Evolutionary conservation across 495 filamentous ascomycete genomes (phyloP), one percentile per base, ranked within the genome.

Genomic region (Lasiosphaeria miniovina): DNA sequence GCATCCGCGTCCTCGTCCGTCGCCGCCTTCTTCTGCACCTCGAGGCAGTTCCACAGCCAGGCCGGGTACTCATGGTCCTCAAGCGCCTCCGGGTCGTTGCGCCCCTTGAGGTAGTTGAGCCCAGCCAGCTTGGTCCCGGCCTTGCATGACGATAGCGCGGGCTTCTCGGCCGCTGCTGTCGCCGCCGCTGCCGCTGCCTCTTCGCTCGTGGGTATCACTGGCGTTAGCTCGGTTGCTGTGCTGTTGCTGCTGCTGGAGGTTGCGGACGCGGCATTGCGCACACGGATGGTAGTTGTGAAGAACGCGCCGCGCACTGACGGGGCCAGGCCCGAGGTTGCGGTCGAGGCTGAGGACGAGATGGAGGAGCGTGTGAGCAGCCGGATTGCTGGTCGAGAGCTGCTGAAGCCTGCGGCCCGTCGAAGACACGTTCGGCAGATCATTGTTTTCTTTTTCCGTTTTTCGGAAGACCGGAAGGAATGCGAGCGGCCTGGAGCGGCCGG

Each of bases 21-120:
- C 9, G 63, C 69, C 2, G 62, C 65, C 41, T 79, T 80, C 66
- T 80, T 79, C 64, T 75, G 69, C 69, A 81, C 76, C 15, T 84
- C 83, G 32, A 97, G 75, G 62, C 92, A 82, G 0, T 68, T 74
- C 94, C 94, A 98, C 55, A 98, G 75, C 94, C 94, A 98, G 11
- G 78, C 82, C 14, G 94, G 94, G 76, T 98, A 98, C 56, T 91
- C 92, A 36, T 82, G 75, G 70, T 98, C 94, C 55, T 88, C 82
- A 65, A 85, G 76, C 35, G 94, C 94, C 10, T 96, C 64, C 0
- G 86, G 85, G 68, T 91, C 86, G 43, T 81, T 81, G 61, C 70
- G 74, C 56, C 75, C 76, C 78, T 96, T 97, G 67, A 95, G 77
- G 77, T 94, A 96, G 72, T 91, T 95, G 61, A 98, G 80, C 6